These are phyloP conservation scores for Marasmius sp. DNA, from an alignment of 1,284 basidiomycete species.

Conservation along the genomic window DNA sequence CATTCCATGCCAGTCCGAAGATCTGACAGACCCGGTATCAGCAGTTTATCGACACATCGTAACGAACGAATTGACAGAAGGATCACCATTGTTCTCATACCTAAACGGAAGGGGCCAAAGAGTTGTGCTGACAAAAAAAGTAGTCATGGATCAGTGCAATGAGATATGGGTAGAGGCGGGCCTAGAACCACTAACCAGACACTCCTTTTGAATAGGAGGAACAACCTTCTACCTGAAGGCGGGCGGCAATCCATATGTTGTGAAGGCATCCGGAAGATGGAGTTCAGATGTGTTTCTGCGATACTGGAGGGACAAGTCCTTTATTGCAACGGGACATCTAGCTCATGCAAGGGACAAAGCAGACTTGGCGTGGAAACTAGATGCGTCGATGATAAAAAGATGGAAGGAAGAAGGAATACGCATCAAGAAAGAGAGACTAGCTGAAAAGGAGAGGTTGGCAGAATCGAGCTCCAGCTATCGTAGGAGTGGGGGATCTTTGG, in stretches of 20 bases:
- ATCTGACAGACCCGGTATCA: background rate
- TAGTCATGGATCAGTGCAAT: background rate
- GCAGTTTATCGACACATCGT: background rate
- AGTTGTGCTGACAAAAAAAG: background rate
- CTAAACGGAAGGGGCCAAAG: background rate
- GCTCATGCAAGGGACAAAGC: no score
- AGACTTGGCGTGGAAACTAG: no score
- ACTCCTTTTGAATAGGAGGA: background rate
- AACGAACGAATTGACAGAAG: background rate
- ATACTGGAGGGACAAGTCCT: background rate
- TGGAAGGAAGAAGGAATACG: no score
- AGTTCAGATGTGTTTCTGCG: background rate
- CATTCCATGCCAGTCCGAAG: background rate
- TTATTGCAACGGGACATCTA: no score
- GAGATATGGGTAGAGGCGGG: background rate
- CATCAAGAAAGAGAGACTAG: no score
- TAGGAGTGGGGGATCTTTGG: no score
- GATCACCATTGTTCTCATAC: background rate
- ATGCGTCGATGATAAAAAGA: no score
- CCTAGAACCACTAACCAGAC: background rate
- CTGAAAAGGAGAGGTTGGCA: no score
- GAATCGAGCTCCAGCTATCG: no score
- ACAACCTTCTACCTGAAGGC: background rate
- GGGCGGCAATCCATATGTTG: background rate
- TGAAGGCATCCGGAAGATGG: background rate